These are phyloP conservation scores for Cryphonectria parasitica DNA, from an alignment of 2,329 filamentous ascomycete species.

Conservation along the genomic window DNA sequence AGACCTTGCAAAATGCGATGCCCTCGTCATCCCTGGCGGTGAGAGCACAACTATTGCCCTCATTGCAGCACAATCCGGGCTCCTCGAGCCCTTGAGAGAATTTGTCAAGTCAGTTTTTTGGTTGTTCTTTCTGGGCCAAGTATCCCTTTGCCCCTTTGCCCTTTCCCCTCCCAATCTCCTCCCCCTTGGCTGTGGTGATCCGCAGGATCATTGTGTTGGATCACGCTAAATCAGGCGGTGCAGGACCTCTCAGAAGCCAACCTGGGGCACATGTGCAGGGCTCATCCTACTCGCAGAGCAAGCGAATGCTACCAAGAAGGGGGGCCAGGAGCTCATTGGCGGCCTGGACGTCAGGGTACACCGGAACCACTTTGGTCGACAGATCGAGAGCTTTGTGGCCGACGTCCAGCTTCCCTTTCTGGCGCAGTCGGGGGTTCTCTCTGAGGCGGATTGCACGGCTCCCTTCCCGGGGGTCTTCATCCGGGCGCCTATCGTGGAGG, in stretches of 20 bases:
- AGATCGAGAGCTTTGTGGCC: slow-evolving; percentile 88
- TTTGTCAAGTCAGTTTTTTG: slow-evolving; percentile 78
- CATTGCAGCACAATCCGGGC: slow-evolving; percentile 77
- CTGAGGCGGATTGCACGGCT: slow-evolving; percentile 29
- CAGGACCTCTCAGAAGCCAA: slow-evolving; percentile 76
- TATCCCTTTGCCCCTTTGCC: background rate
- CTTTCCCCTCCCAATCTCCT: no score
- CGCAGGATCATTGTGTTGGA: background rate
- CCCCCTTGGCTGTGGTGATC: background rate
- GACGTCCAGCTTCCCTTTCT: slow-evolving; percentile 76
- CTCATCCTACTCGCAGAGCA: slow-evolving; percentile 88
- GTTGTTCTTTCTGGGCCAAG: background rate
- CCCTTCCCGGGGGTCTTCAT: slow-evolving; percentile 90
- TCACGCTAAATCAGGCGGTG: slow-evolving; percentile 25
- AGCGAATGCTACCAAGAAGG: slow-evolving; percentile 85
- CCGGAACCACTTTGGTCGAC: slow-evolving; percentile 92
- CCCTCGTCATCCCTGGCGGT: slow-evolving; percentile 87
- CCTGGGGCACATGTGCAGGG: slow-evolving; percentile 96
- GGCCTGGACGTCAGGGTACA: slow-evolving; percentile 90
- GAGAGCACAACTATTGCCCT: slow-evolving; percentile 94
- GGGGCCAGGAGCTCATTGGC: slow-evolving; percentile 90
- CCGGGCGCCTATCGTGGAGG: slow-evolving; percentile 89
- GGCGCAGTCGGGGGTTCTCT: slow-evolving; percentile 35
- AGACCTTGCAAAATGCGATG: slow-evolving; percentile 76
- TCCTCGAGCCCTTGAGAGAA: slow-evolving; percentile 81